A percentile compares a stretch with the other conserved stretches of the same genome.
Conservation (phyloP, 2,329 filamentous ascomycete species). For the Aspergillus sp. region DNA sequence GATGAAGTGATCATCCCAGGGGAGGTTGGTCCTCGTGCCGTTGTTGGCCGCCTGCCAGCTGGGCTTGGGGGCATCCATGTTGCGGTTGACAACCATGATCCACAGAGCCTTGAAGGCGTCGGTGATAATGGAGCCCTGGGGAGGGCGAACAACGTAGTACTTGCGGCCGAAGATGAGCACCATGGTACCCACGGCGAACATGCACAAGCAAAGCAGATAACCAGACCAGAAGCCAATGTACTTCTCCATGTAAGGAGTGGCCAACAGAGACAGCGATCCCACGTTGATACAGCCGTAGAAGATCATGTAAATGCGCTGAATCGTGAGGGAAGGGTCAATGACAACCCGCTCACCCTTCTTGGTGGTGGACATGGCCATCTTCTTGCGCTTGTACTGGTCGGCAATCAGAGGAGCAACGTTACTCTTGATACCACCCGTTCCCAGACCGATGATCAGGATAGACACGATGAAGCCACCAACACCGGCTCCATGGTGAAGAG, state of each 20-base stretch:
- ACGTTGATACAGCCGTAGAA: constrained; percentile 76
- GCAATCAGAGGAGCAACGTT: constrained; percentile 64
- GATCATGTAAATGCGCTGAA: constrained; percentile 71
- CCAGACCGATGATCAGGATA: constrained; percentile 65
- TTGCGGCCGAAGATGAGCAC: constrained; percentile 54
- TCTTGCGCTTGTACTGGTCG: constrained; percentile 65
- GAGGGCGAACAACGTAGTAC: constrained; percentile 51
- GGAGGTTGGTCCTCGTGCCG: constrained; percentile 42
- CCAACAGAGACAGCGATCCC: constrained; percentile 68
- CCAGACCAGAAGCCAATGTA: constrained; percentile 68
- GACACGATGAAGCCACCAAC: constrained; percentile 59
- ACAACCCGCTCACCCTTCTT: constrained; percentile 59
- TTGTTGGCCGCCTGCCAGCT: constrained; percentile 61
- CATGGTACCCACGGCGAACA: constrained; percentile 64
- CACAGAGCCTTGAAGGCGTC: constrained; percentile 65
- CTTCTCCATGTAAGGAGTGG: constrained; percentile 68
- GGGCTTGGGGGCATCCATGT: constrained; percentile 67
- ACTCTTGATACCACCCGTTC: constrained; percentile 70
- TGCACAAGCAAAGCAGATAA: constrained; percentile 62
- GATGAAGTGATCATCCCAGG: constrained; percentile 71
- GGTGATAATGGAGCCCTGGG: constrained; percentile 66
- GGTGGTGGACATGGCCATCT: constrained; percentile 49
- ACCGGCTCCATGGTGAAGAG: constrained; percentile 53
- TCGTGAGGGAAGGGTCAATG: constrained; percentile 66
- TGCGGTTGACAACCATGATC: constrained; percentile 55